Base-by-base conservation (phyloP, 2,329 filamentous ascomycete species). In the Trichoderma sp. region DNA sequence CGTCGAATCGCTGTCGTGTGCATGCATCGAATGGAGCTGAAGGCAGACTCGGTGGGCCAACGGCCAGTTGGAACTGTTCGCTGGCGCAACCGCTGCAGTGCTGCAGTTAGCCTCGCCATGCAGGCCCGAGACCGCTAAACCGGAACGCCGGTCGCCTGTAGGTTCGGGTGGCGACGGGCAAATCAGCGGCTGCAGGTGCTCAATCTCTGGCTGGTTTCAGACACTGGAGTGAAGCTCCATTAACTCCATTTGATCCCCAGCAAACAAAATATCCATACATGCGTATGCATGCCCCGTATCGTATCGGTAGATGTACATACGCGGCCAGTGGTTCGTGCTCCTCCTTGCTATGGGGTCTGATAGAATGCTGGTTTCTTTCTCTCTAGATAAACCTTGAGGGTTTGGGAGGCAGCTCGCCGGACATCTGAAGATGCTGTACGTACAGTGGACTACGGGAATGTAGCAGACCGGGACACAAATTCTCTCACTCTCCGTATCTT, bases 31-130 rank as follows among this genome's bases (percentile, higher is more conserved):
- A 17, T 28, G 64, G 55, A 71, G 70, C 63, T 67, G 58, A 50
- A 66, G 55, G 64, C 64, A 64, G 64, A 67, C 63, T 71, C 39
- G 70, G 70, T 71, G 69, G 69, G 69, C 63, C 69, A 53, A 30
- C n/a, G 3, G 26, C 63, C 34, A 47, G 23, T 36, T 36, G 34
- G 34, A 39, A 1, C 36, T 32, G 15, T 36, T 32, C 39, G 39
- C 43, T 36, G 13, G 61, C 39, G 30, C 12, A 50, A 47, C 13
- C 20, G 62, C 70, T 71, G 70, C 63, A 71, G 70, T 67, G 62
- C 70, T 71, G 70, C 63, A 71, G 70, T 67, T 71, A 67, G 70
- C 70, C 70, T 71, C 57, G 63, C 64, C 63, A 67, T 67, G 62
- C 63, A 59, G 30, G 58, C 57, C 39, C 55, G 34, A 50, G 43